Evolutionary conservation across 306 rosid genomes (phyloP), one percentile per base, ranked within the genome.

Genomic region (Cajanus cajan): DNA sequence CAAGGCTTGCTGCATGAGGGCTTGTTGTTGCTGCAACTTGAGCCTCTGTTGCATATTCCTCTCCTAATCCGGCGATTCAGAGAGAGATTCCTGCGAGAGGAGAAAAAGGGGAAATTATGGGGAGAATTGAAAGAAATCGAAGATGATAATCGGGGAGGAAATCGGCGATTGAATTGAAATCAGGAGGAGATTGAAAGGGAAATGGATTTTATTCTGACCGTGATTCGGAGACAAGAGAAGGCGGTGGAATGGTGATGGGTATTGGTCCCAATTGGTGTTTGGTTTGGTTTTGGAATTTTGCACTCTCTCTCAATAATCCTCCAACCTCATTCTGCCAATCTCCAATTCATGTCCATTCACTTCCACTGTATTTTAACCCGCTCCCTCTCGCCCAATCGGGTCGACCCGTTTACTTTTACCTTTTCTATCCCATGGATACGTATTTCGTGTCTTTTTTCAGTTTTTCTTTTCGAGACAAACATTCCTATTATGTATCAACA

Each of bases 1-100:
- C 82, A 91, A 83, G 4, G 91, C 93, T 87, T 89, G 94, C 73
- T 87, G 94, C 91, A 89, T 89, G 70, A 91, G 87, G 48, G 90
- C 91, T 78, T 90, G 89, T 66, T 89, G 94, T 59, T 90, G 91
- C 78, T 86, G 90, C 78, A 83, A 72, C 88, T 88, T 86, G 28
- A 88, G 44, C 87, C 90, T 90, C 81, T 90, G 96, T 84, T 89
- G 89, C 96, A 88, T 88, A 72, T 86, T 86, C 82, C 78, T 54
- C 54, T 59, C 72, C 22, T 41, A 31, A 69, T 15, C 59, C 41
- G 68, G 71, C 33, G 59, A 62, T 57, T 77, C 43, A 61, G 68
- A 62, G 59, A 73, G 58, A 72, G 57, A 36, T 85, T 77, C 74
- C 86, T 67, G 77, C 31, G 3, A 73, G 0, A 15, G 52, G 7